Percentiles rank a stretch among this genome's conserved stretches.
Conservation (phyloP, 2,329 filamentous ascomycete genomes). For the Pezicula neosporulosa region DNA sequence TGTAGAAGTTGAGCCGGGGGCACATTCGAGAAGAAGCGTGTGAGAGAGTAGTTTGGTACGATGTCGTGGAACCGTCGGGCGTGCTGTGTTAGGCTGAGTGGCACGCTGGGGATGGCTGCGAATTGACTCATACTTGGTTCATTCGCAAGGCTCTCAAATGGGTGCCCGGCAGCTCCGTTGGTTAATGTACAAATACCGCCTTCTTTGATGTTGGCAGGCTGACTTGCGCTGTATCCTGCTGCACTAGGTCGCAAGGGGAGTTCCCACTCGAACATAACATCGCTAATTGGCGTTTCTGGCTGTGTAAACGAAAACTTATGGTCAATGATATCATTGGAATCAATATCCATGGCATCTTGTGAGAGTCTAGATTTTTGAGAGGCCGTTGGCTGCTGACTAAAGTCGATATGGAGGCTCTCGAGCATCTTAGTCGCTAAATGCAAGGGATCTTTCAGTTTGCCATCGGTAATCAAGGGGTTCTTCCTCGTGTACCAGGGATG, state of each 20-base stretch:
- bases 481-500: constrained; percentile 92
- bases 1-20: constrained; percentile 72
- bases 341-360: constrained; percentile 67
- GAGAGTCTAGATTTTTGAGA: constrained; percentile 25
- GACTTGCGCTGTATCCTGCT: constrained; percentile 31
- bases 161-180: constrained; percentile 32
- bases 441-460: constrained; percentile 73
- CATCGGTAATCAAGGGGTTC: constrained; percentile 77
- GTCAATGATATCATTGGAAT: constrained; percentile 41
- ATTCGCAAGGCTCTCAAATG: constrained; percentile 68
- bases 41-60: constrained; percentile 80
- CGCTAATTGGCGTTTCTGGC: constrained; percentile 71
- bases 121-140: constrained; percentile 89
- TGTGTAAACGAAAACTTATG: constrained; percentile 74
- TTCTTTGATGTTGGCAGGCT: constrained; percentile 36
- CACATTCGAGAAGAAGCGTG: constrained; percentile 87
- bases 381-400: constrained; percentile 60
- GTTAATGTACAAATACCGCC: constrained; percentile 18
- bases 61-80: constrained; percentile 89
- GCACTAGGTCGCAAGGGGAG: constrained; percentile 46
- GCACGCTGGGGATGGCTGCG: constrained; percentile 72
- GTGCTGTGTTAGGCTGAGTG: constrained; percentile 82
- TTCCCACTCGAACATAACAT: constrained; percentile 86
- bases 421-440: constrained; percentile 93
- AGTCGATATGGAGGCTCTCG: constrained; percentile 84